Evolutionary conservation across 2,329 filamentous ascomycete species (phyloP).

Genomic region (Claviceps lovelessii): DNA sequence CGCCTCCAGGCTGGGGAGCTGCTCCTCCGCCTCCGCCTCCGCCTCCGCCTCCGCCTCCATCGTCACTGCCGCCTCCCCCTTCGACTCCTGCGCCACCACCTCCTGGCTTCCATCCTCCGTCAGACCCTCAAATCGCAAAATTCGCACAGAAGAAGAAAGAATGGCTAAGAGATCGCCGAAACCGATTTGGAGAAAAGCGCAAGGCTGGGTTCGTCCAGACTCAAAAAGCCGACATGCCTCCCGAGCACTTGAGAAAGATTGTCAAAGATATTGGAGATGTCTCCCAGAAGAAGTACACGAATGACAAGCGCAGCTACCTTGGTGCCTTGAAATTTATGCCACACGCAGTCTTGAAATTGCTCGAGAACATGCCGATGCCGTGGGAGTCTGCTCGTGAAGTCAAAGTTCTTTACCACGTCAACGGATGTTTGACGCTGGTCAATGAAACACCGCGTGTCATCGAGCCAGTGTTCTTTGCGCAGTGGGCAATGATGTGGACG

Average conservation of each 20-base stretch:
- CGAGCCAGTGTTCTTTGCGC: slow-evolving; percentile 92
- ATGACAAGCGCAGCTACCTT: slow-evolving; percentile 93
- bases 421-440: slow-evolving; percentile 89
- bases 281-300: slow-evolving; percentile 98
- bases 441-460: slow-evolving; percentile 96
- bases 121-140: slow-evolving; percentile 77
- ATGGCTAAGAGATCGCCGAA: slow-evolving; percentile 85
- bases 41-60: slow-evolving; percentile 39
- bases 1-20: slow-evolving; percentile 41
- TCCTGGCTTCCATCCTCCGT: slow-evolving; percentile 67
- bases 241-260: slow-evolving; percentile 95
- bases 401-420: slow-evolving; percentile 96
- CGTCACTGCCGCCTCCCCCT: slow-evolving; percentile 42
- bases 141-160: slow-evolving; percentile 98
- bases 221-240: slow-evolving; percentile 96
- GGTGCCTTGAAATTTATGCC: slow-evolving; percentile 99
- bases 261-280: slow-evolving; percentile 98
- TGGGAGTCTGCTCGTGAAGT: slow-evolving; percentile 96
- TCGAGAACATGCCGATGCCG: slow-evolving; percentile 99
- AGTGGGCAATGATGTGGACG: slow-evolving; percentile 99
- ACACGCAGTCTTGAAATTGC: slow-evolving; percentile 86
- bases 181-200: slow-evolving; percentile 90
- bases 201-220: slow-evolving; percentile 95
- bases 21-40: slow-evolving; percentile 44
- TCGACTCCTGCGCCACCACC: slow-evolving; percentile 40